phyloP scores from a whole-genome alignment of 495 filamentous ascomycete species.

The Letharia columbiana region DNA sequence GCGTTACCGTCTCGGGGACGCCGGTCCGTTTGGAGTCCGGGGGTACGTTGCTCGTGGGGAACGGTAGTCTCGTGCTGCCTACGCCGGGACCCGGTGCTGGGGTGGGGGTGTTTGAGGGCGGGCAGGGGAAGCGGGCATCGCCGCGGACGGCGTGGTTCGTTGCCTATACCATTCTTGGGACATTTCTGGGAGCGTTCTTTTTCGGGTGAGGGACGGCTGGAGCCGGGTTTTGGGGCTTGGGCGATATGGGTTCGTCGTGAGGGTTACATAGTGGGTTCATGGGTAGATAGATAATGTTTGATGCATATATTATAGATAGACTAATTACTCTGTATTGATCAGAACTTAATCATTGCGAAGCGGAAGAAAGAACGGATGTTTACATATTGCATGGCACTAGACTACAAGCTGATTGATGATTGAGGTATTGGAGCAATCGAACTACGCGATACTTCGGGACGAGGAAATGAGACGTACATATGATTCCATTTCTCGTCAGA shows the following conservation, averaged over 20 bases:
- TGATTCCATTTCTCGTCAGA: too few relatives aligned
- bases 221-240: neutral
- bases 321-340: too few relatives aligned
- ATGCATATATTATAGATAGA: too few relatives aligned
- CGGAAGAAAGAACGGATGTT: too few relatives aligned
- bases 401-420: too few relatives aligned
- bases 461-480: too few relatives aligned
- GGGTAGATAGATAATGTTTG: too few relatives aligned
- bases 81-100: neutral
- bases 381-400: too few relatives aligned
- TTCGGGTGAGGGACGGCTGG: neutral
- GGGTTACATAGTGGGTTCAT: neutral
- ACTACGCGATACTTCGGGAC: too few relatives aligned
- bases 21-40: constrained; percentile 6
- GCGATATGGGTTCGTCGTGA: neutral
- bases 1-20: constrained; percentile 9
- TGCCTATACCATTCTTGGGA: neutral
- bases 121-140: neutral
- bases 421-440: too few relatives aligned
- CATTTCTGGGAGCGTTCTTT: neutral
- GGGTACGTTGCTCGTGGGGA: constrained; percentile 11
- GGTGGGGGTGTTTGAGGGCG: neutral
- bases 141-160: neutral
- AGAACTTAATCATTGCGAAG: too few relatives aligned
- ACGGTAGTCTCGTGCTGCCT: neutral